A percentile compares a stretch with the other conserved stretches of the same genome.
These are phyloP conservation scores for Chaetomium tenue DNA, from an alignment of 495 filamentous ascomycete genomes.

Conservation along the genomic window DNA sequence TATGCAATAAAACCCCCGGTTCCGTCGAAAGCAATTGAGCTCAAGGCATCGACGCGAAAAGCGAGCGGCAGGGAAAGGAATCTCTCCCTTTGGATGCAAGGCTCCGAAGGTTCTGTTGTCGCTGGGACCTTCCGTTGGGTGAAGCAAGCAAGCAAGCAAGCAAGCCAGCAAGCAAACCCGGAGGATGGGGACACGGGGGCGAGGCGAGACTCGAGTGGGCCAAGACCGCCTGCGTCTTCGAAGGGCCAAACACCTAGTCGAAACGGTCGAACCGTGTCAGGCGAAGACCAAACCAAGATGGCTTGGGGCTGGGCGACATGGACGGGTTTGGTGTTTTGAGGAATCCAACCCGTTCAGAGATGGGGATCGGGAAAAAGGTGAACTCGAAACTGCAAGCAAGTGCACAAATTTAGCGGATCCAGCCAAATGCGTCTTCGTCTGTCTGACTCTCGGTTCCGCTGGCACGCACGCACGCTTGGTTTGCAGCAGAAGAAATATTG, in stretches of 20 bases:
- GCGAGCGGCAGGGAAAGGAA: conserved; percentile 11
- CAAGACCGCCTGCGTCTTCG: conserved; percentile 3
- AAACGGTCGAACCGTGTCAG: not conserved
- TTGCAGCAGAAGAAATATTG: conserved; percentile 5
- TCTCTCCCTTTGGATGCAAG: not conserved
- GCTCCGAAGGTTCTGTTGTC: not conserved
- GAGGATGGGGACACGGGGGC: conserved; percentile 1
- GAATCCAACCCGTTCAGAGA: not conserved
- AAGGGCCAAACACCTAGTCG: not conserved
- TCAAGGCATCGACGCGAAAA: not conserved
- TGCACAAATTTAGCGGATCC: not conserved
- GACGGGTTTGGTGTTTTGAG: not conserved
- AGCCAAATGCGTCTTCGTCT: conserved; percentile 4
- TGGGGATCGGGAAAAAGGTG: too few species aligned
- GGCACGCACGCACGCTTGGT: not conserved
- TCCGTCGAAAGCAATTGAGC: not conserved
- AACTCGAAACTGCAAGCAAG: not conserved
- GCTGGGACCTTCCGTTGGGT: conserved; percentile 2
- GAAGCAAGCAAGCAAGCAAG: too few species aligned
- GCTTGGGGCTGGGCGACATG: not conserved
- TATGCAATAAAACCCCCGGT: not conserved
- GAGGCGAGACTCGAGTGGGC: conserved; percentile 4
- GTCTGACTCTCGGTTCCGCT: not conserved
- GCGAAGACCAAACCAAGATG: not conserved
- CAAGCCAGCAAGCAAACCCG: not conserved